Conservation (phyloP, 2,329 filamentous ascomycete genomes). For the Hymenoscyphus fructigenus region DNA sequence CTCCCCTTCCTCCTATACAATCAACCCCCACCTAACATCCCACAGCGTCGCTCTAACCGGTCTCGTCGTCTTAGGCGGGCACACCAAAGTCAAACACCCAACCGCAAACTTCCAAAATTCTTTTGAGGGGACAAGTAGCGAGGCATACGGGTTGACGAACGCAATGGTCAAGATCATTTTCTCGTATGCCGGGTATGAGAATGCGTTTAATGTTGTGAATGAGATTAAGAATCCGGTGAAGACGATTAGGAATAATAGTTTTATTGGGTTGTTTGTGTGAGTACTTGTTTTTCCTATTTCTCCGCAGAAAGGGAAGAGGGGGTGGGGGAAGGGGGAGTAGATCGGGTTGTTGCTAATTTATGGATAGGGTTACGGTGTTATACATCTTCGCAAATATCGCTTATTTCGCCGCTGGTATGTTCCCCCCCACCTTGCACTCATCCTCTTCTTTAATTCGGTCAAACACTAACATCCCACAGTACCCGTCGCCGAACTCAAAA, state of each 20-base stretch:
- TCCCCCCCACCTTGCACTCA: too few relatives aligned
- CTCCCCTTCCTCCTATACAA: conserved; percentile 20
- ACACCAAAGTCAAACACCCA: conserved; percentile 50
- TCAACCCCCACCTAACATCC: conserved; percentile 8
- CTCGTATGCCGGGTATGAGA: conserved; percentile 56
- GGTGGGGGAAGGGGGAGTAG: background rate
- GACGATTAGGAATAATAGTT: conserved; percentile 50
- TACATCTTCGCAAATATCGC: conserved; percentile 62
- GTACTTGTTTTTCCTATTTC: background rate
- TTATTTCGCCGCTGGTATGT: conserved; percentile 54
- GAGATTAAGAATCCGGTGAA: conserved; percentile 61
- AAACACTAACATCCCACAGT: conserved; percentile 35
- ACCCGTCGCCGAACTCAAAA: conserved; percentile 51
- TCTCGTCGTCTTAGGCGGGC: conserved; percentile 60
- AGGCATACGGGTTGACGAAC: conserved; percentile 53
- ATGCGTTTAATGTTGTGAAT: conserved; percentile 62
- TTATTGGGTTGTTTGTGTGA: conserved; percentile 46
- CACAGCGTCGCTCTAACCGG: conserved; percentile 55
- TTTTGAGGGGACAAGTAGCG: conserved; percentile 49
- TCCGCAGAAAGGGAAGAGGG: background rate
- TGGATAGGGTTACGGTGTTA: conserved; percentile 45
- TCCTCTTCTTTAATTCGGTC: background rate
- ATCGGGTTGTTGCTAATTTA: background rate
- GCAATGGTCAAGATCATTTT: conserved; percentile 60
- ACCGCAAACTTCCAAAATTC: conserved; percentile 53